A percentile compares a stretch with the other conserved stretches of the same genome.
These are phyloP conservation scores for Logfia minima DNA, from an alignment of 129 eudicot genomes.

Conservation along the genomic window DNA sequence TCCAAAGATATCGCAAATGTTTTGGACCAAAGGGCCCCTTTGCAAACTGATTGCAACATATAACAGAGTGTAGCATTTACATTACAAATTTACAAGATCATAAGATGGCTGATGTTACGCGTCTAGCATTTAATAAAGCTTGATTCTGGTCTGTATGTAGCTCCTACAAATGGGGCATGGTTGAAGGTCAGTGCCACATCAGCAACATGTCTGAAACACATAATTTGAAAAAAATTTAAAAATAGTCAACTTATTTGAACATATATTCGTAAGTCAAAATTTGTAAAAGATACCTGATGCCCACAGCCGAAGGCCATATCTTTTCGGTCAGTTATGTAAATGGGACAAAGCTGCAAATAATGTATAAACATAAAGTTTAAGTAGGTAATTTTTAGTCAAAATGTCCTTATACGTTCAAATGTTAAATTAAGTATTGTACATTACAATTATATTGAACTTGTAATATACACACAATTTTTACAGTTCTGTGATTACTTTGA, in stretches of 20 bases:
- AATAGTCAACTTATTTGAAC: not conserved
- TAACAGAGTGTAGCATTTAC: not conserved
- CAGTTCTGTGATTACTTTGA: not conserved
- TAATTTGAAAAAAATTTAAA: not conserved
- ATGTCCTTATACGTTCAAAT: not conserved
- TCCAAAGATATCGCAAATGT: conserved; percentile 15
- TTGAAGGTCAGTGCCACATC: conserved; percentile 73
- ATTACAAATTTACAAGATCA: not conserved
- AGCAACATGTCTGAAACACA: conserved; percentile 71
- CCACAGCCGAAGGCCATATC: conserved; percentile 97
- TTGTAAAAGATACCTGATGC: conserved; percentile 60
- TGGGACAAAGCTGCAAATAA: conserved; percentile 73
- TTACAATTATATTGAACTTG: not conserved
- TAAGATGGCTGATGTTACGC: not conserved
- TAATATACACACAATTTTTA: not conserved
- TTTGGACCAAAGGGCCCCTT: conserved; percentile 22
- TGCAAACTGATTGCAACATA: conserved; percentile 1
- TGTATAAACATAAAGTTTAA: not conserved
- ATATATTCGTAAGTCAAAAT: not conserved
- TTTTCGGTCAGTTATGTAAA: conserved; percentile 62
- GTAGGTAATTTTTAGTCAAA: not conserved
- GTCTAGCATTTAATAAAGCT: conserved; percentile 50
- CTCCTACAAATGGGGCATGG: conserved; percentile 79
- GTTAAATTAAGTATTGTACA: not conserved
- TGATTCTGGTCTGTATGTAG: conserved; percentile 68